Conservation (phyloP, 345 rosid species). For the Syzygium jambos region DNA sequence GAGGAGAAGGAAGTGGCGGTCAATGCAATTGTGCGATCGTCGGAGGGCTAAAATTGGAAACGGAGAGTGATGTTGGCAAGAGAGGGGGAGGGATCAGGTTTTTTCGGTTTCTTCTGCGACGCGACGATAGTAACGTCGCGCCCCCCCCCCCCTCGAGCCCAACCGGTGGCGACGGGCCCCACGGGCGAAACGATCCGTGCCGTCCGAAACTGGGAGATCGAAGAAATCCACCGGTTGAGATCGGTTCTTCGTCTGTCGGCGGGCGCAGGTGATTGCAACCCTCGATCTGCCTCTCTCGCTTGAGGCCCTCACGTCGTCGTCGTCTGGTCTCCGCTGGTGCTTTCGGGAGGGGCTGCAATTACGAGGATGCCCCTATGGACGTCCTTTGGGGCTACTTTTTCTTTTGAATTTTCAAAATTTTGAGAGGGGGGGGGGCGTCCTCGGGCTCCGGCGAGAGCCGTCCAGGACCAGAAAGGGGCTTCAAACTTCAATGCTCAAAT, state of each 20-base stretch:
- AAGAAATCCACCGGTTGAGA: background rate
- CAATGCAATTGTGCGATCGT: slow-evolving; percentile 2
- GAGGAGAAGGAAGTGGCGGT: slow-evolving; percentile 12
- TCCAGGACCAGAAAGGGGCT: background rate
- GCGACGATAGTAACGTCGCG: background rate
- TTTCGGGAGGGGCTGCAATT: background rate
- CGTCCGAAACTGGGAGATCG: background rate
- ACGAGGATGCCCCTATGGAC: background rate
- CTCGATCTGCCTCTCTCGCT: background rate
- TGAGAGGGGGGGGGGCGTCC: background rate
- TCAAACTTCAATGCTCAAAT: background rate
- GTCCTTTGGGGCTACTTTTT: background rate
- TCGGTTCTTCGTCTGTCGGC: background rate
- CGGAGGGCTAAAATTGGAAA: background rate
- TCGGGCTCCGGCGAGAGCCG: background rate
- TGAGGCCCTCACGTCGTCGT: background rate
- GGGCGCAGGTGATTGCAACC: background rate
- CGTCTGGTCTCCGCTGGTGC: background rate
- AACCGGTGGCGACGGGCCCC: background rate
- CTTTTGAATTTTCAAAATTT: background rate
- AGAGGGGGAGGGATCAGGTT: background rate
- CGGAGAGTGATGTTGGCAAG: slow-evolving; percentile 8
- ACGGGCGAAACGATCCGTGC: background rate
- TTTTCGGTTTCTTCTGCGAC: background rate
- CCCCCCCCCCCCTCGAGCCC: background rate